Evolutionary conservation across 2,329 filamentous ascomycete species (phyloP).

Genomic region (Aspergillus spinulosporus): DNA sequence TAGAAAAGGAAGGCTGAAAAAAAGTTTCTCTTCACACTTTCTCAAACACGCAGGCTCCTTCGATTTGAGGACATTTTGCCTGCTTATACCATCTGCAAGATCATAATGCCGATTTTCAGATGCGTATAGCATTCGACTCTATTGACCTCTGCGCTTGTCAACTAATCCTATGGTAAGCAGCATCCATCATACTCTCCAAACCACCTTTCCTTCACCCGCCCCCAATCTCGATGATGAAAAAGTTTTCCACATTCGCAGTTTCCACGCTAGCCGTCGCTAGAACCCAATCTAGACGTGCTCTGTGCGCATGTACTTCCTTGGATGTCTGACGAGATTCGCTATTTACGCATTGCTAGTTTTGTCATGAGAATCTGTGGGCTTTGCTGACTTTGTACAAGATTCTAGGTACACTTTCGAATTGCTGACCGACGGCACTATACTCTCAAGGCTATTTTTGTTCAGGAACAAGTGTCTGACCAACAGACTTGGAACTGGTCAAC

Average conservation of each 20-base stretch:
- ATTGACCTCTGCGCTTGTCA: neutral
- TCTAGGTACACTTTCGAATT: neutral
- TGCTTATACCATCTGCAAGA: neutral
- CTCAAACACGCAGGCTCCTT: neutral
- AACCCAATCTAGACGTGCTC: conserved; percentile 37
- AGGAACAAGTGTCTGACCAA: too few species aligned
- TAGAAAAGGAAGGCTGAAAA: conserved; percentile 4
- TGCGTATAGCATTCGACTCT: neutral
- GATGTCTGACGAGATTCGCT: conserved; percentile 35
- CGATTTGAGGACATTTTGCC: neutral
- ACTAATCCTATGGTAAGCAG: conserved; percentile 1
- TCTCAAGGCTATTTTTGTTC: too few species aligned
- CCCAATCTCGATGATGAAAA: conserved; percentile 41
- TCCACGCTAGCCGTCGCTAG: conserved; percentile 41
- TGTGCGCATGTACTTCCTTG: conserved; percentile 43
- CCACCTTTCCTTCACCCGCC: neutral
- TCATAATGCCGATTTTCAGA: neutral
- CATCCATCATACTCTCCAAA: neutral
- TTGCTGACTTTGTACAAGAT: conserved; percentile 9
- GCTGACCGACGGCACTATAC: too few species aligned
- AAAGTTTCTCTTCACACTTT: conserved; percentile 8
- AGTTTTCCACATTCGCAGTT: conserved; percentile 46
- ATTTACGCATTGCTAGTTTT: conserved; percentile 12
- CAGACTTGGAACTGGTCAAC: too few species aligned
- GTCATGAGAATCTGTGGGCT: neutral